These are phyloP conservation scores for Chaetomidium leptoderma DNA, from an alignment of 495 filamentous ascomycete species.

Conservation along the genomic window DNA sequence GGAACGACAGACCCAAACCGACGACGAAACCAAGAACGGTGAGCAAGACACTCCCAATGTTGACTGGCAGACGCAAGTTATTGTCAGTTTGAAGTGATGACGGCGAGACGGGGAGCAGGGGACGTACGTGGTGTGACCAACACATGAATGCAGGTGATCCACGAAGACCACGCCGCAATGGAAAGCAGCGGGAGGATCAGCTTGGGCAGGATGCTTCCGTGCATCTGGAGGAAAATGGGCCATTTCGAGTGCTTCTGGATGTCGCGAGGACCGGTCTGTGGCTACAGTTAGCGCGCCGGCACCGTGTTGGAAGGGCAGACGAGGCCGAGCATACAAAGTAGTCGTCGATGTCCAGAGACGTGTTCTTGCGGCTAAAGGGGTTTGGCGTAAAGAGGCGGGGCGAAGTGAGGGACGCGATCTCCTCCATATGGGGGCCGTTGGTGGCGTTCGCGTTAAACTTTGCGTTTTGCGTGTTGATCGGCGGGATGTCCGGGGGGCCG, in stretches of 20 bases:
- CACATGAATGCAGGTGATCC: conserved; percentile 56
- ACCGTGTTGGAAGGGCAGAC: not conserved
- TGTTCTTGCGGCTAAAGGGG: conserved; percentile 46
- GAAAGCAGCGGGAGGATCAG: conserved; percentile 70
- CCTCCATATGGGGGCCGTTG: conserved; percentile 9
- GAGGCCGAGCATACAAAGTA: conserved; percentile 47
- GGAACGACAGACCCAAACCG: conserved; percentile 75
- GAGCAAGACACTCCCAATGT: conserved; percentile 65
- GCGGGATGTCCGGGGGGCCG: not conserved
- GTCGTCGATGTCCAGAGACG: conserved; percentile 45
- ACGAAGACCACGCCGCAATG: conserved; percentile 64
- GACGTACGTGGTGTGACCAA: conserved; percentile 43
- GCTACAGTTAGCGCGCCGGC: not conserved
- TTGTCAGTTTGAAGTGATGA: not conserved
- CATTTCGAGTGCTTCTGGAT: conserved; percentile 74
- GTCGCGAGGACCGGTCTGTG: conserved; percentile 59
- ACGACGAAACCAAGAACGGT: conserved; percentile 90
- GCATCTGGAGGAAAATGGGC: conserved; percentile 73
- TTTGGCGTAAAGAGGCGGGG: conserved; percentile 39
- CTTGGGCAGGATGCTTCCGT: conserved; percentile 74
- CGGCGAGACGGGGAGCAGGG: conserved; percentile 19
- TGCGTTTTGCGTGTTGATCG: not conserved
- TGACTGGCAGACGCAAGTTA: conserved; percentile 34
- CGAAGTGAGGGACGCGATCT: conserved; percentile 32
- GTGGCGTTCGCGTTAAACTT: conserved; percentile 9